phyloP scores from a whole-genome alignment of 1,284 basidiomycete genomes.

The Cryptococcus sp. region DNA sequence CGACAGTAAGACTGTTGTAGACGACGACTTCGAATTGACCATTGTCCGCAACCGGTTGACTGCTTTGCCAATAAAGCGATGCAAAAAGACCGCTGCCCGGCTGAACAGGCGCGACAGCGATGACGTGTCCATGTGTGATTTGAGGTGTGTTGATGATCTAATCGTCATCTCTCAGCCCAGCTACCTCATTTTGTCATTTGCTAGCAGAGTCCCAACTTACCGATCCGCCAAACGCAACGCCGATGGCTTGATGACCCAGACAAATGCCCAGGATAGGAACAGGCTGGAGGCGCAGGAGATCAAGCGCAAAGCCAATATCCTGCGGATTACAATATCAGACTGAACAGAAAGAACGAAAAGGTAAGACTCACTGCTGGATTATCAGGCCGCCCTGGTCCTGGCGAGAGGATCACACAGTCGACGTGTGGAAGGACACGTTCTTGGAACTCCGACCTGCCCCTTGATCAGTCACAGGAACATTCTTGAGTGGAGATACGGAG shows the following conservation, averaged over 20 bases:
- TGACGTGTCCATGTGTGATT: constrained; percentile 73
- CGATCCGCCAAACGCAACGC: constrained; percentile 70
- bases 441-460: constrained; percentile 45
- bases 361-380: constrained; percentile 33
- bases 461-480: constrained; percentile 3
- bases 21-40: constrained; percentile 70
- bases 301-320: constrained; percentile 53
- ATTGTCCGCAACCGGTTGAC: constrained; percentile 9
- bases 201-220: constrained; percentile 32
- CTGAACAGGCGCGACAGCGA: constrained; percentile 56
- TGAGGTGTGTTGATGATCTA: constrained; percentile 52
- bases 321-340: constrained; percentile 6
- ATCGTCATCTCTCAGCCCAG: not conserved
- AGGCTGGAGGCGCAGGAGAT: constrained; percentile 42
- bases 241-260: constrained; percentile 88
- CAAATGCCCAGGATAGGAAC: constrained; percentile 64
- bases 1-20: constrained; percentile 64
- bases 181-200: too few relatives aligned
- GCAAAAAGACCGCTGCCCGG: constrained; percentile 39
- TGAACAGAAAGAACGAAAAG: not conserved
- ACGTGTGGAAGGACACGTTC: constrained; percentile 42
- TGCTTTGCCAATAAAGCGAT: constrained; percentile 25
- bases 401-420: constrained; percentile 54
- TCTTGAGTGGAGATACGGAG: not conserved
- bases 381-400: constrained; percentile 53